phyloP scores from a whole-genome alignment of 2,329 filamentous ascomycete genomes.

The Penicillium italicum region DNA sequence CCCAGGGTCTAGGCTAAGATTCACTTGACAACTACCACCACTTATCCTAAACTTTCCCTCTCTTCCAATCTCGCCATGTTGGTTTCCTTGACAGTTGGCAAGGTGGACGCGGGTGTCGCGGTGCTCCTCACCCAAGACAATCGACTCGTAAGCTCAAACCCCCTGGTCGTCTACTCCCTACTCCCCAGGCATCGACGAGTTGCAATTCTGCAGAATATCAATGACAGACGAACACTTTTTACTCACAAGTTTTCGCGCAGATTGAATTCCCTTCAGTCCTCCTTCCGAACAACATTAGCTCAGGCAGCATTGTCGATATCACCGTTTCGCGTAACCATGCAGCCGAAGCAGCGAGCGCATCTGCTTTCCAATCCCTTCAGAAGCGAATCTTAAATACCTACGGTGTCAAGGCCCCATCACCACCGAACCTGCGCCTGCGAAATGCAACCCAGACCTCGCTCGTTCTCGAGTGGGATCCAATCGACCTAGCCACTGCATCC shows the following conservation, averaged over 20 bases:
- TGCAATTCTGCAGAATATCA: neutral
- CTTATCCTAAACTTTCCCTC: neutral
- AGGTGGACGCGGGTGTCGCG: slow-evolving; percentile 97
- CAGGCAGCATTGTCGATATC: slow-evolving; percentile 96
- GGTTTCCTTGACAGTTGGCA: slow-evolving; percentile 96
- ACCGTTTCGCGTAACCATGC: slow-evolving; percentile 81
- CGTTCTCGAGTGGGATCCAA: slow-evolving; percentile 96
- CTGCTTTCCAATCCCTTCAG: slow-evolving; percentile 80
- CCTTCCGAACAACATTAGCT: slow-evolving; percentile 89
- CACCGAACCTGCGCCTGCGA: slow-evolving; percentile 80
- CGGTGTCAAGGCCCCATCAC: slow-evolving; percentile 70
- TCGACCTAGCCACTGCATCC: slow-evolving; percentile 87
- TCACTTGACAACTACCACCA: slow-evolving; percentile 18
- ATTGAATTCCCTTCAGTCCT: slow-evolving; percentile 99
- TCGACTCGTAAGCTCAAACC: slow-evolving; percentile 66
- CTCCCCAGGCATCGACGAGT: slow-evolving; percentile 6
- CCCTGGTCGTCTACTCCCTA: slow-evolving; percentile 11
- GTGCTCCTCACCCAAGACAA: slow-evolving; percentile 96
- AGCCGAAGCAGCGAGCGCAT: slow-evolving; percentile 71
- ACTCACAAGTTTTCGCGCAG: slow-evolving; percentile 47
- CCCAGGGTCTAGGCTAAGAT: slow-evolving; percentile 10
- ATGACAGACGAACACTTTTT: neutral
- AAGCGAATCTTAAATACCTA: slow-evolving; percentile 82
- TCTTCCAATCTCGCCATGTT: slow-evolving; percentile 61
- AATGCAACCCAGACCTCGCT: slow-evolving; percentile 99